Evolutionary conservation across 1,284 basidiomycete species (phyloP), one percentile per base, ranked within the genome.

Genomic region (Austroboletus rostrupii): DNA sequence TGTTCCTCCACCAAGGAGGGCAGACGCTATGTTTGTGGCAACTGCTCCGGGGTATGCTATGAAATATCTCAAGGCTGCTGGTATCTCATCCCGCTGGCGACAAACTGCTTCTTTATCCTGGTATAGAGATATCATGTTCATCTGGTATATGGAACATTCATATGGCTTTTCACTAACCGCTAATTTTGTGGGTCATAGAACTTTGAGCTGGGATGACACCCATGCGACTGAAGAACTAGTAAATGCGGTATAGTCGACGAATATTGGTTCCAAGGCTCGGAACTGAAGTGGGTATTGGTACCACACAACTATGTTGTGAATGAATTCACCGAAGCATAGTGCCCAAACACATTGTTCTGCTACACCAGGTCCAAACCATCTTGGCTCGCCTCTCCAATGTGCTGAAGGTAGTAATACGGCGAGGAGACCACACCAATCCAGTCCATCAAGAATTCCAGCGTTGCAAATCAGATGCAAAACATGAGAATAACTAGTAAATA

Each of bases 311-410:
- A 33, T 14, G 5, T 12, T 4, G 17, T 19, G 42, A 21, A 26
- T 39, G 52, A 19, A 76, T 87, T 53, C 58, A 93, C 92, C 59
- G 95, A 69, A 35, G 80, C 74, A 62, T 89, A 95, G 61, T 92
- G 89, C 0, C 87, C 84, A 49, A 95, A 89, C 20, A 92, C 75
- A 59, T 95, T 94, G 49, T 83, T 85, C 60, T 93, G 88, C 89
- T 89, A 96, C 9, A 87, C 79, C 73, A 77, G 83, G 0, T 92
- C 92, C 0, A 92, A 68, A 20, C 86, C 81, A 50, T 94, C 90
- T 17, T 72, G 68, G 54, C 80, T 90, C 50, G 77, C 60, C 47
- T 82, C 77, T 1, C 89, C 90, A 9, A 62, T 65, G 16, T 72
- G 65, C 63, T 94, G 89, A 1, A 75, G 58, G 57, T 87, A 81